A percentile compares a stretch with the other conserved stretches of the same genome.
Evolutionary conservation across 2,329 filamentous ascomycete genomes (phyloP).

Genomic region (Chaetothyriales sp.): DNA sequence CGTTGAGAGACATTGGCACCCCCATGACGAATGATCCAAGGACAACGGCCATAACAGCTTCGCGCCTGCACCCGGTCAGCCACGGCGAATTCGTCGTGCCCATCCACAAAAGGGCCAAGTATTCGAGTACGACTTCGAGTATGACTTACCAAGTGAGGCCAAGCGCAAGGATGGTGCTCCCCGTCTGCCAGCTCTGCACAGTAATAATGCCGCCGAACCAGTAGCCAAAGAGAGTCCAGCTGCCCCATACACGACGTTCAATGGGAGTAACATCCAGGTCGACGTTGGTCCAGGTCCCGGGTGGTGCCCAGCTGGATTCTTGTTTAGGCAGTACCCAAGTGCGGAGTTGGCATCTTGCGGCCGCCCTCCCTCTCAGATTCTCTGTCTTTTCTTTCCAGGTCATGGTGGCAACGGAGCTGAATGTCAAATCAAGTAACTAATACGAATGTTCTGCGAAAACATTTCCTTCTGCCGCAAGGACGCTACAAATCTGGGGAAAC

Average conservation of each 20-base stretch:
- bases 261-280: constrained; percentile 32
- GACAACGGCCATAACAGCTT: constrained; percentile 6
- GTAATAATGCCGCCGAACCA: constrained; percentile 8
- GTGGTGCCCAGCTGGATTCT: constrained; percentile 4
- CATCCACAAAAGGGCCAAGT: too few species aligned
- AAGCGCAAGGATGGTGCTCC: constrained; percentile 35
- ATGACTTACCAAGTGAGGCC: too few species aligned
- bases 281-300: constrained; percentile 29
- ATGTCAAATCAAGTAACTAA: too few species aligned
- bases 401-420: too few species aligned
- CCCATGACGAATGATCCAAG: constrained; percentile 6
- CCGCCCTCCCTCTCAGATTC: too few species aligned
- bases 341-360: not conserved
- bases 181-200: constrained; percentile 26
- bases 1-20: constrained; percentile 46
- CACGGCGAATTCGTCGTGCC: too few species aligned
- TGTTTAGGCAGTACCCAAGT: constrained; percentile 10
- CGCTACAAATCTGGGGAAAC: too few species aligned
- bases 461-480: too few species aligned
- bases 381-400: too few species aligned
- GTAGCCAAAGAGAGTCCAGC: constrained; percentile 6
- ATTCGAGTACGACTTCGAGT: too few species aligned
- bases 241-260: constrained; percentile 7
- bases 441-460: too few species aligned
- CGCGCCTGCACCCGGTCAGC: not conserved